phyloP scores from a whole-genome alignment of 225 moss, liverwort and hornwort genomes.

The Physcomitrium patens region DNA sequence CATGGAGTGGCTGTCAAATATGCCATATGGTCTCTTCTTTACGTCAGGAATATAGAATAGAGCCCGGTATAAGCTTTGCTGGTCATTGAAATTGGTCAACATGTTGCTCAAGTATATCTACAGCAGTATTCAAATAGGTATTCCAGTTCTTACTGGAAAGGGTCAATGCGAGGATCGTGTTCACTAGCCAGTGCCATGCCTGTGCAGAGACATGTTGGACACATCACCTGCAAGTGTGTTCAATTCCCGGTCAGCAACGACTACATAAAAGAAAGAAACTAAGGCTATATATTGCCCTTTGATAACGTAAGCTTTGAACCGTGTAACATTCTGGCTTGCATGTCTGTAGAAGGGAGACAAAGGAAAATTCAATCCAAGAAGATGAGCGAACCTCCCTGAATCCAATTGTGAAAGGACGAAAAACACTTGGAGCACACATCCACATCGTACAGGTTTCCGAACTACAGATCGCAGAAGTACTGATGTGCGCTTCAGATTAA shows the following conservation, averaged over 20 bases:
- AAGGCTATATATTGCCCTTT: neutral
- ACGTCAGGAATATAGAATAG: neutral
- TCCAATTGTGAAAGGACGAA: no score
- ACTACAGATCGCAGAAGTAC: neutral
- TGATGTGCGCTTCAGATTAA: neutral
- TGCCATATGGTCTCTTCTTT: neutral
- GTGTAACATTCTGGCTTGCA: no score
- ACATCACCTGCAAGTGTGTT: constrained; percentile 59
- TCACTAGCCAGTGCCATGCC: constrained; percentile 74
- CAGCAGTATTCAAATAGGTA: constrained; percentile 12
- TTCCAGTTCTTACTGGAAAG: constrained; percentile 63
- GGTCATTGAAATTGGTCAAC: constrained; percentile 10
- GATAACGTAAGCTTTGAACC: no score
- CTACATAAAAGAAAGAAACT: neutral
- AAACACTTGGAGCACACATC: no score
- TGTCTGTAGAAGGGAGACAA: no score
- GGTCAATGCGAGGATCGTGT: constrained; percentile 72
- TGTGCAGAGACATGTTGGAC: constrained; percentile 70
- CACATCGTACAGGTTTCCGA: neutral
- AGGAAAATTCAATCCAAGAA: no score
- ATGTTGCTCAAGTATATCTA: constrained; percentile 8
- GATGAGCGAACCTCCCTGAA: no score
- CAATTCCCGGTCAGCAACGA: constrained; percentile 23
- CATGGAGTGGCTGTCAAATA: constrained; percentile 6
- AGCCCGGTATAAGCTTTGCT: neutral